Evolutionary conservation across 495 filamentous ascomycete genomes (phyloP), one percentile per base, ranked within the genome.

Genomic region (Neurospora sp.): DNA sequence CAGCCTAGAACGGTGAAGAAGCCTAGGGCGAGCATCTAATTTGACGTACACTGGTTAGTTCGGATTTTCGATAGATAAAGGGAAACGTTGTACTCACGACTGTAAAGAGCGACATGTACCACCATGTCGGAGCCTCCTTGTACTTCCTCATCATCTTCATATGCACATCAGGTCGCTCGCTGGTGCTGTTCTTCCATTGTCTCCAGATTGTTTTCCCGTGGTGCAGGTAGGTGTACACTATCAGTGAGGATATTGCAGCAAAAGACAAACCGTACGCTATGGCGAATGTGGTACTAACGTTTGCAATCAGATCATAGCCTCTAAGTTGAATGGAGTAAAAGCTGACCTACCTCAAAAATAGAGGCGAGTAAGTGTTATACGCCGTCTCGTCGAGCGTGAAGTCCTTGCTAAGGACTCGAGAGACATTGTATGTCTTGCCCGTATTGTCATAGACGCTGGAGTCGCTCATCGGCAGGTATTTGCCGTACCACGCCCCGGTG

Each of bases 251-350:
- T 42, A 93, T 87, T 40, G 91, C 88, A 18, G 91, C 91, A 75
- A 93, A 93, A 1, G 90, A 90, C 1, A 93, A 81, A 0, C 90
- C 91, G 72, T 92, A 93, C 0, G 88, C 86, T 69, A 91, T 78
- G 69, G 88, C 85, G 74, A 90, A 91, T 0, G 88, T 87, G 37
- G 88, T 90, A 72, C 85, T 86, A 69, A 70, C 0, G 38, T 42
- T 27, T 53, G 68, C 3, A 4, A 14, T 72, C 9, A 70, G 22
- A 22, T 31, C 27, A 31, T 31, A 31, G 27, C 27, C 27, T 31
- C 27, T 3, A 31, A 31, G 27, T 1, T 31, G 1, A 31, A 31
- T 31, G 27, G 5, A 18, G 14, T 44, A 4, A 45, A 16, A 38
- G 35, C 20, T 0, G 10, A 20, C 76, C 3, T 78, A 83, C 78